Evolutionary conservation across 225 moss, liverwort and hornwort species (phyloP).

Genomic region (Marchantia polymorpha): DNA sequence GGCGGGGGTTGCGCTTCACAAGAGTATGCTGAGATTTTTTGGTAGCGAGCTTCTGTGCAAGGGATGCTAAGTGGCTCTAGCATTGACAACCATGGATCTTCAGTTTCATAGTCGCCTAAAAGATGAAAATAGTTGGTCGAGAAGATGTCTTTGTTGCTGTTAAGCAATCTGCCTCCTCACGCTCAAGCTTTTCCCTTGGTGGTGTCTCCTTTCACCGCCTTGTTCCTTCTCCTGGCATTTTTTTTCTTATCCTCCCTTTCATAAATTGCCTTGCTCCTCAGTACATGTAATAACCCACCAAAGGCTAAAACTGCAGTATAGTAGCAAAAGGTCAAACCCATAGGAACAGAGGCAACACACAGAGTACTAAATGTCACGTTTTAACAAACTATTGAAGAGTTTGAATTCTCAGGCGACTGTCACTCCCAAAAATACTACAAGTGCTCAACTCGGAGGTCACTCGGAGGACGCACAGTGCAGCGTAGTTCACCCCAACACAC

Average conservation of each 20-base stretch:
- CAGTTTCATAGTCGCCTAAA: constrained; percentile 52
- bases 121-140: constrained; percentile 51
- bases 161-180: constrained; percentile 25
- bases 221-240: constrained; percentile 26
- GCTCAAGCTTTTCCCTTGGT: constrained; percentile 20
- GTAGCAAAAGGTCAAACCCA: too few species aligned
- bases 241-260: constrained; percentile 27
- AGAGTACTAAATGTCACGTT: too few species aligned
- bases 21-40: constrained; percentile 30
- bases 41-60: constrained; percentile 16
- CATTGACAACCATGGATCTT: constrained; percentile 50
- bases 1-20: constrained; percentile 19
- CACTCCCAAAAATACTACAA: too few species aligned
- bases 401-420: too few species aligned
- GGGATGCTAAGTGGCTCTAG: constrained; percentile 37
- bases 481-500: too few species aligned
- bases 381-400: too few species aligned
- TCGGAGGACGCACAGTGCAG: too few species aligned
- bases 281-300: too few species aligned
- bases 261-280: constrained; percentile 7
- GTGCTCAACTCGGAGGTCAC: too few species aligned
- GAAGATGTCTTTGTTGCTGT: constrained; percentile 38
- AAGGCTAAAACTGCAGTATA: too few species aligned
- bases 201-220: constrained; percentile 26
- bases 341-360: too few species aligned